Evolutionary conservation across 306 rosid genomes (phyloP).

Genomic region (Sechiopsis laciniata): DNA sequence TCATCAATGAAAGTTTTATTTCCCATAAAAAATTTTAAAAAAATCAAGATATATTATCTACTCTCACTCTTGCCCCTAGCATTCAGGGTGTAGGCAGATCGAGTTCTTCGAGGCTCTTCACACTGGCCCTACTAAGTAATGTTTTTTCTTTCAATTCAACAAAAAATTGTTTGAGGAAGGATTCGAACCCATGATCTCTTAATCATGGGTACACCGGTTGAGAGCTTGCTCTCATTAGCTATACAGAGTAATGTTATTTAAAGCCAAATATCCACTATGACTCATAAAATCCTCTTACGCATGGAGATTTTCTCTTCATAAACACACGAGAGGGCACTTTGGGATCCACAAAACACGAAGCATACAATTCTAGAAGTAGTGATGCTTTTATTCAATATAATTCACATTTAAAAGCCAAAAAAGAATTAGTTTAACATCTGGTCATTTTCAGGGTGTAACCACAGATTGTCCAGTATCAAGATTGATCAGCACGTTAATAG

Average conservation of each 20-base stretch:
- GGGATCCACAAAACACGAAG: background rate
- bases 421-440: background rate
- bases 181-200: too few species aligned
- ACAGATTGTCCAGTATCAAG: background rate
- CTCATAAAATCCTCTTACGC: background rate
- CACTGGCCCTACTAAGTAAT: background rate
- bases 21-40: too few species aligned
- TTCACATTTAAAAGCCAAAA: too few species aligned
- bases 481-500: background rate
- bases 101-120: background rate
- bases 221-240: too few species aligned
- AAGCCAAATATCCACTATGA: background rate
- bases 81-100: background rate
- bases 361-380: background rate
- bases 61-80: background rate
- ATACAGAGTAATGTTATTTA: background rate
- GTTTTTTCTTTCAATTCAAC: too few species aligned
- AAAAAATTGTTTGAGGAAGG: too few species aligned
- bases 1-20: too few species aligned
- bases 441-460: background rate
- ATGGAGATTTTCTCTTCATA: background rate
- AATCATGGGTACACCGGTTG: too few species aligned
- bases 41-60: too few species aligned
- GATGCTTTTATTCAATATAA: too few species aligned
- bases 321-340: constrained; percentile 7